Conservation (phyloP, 805 yeast genomes). For the Candida germanica region DNA sequence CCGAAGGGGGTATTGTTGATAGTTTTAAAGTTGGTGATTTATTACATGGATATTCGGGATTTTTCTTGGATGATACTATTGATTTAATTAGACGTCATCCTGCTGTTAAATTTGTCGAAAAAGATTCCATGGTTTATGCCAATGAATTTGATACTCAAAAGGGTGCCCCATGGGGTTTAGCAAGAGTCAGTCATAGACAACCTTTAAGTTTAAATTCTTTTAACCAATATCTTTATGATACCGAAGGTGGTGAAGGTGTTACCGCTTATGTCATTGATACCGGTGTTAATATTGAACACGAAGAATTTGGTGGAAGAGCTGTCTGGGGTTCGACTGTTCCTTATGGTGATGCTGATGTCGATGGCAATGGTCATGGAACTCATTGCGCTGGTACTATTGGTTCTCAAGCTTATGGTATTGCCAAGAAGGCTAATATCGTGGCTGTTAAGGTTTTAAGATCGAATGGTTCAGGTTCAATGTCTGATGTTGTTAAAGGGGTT, state of each 20-base stretch:
- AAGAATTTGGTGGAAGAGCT: slow-evolving; percentile 82
- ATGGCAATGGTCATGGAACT: slow-evolving; percentile 94
- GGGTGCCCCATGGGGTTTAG: slow-evolving; percentile 94
- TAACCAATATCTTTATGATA: slow-evolving; percentile 70
- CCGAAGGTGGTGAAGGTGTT: slow-evolving; percentile 77
- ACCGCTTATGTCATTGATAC: slow-evolving; percentile 88
- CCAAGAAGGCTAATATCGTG: slow-evolving; percentile 73
- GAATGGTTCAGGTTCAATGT: slow-evolving; percentile 79
- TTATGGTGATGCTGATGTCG: slow-evolving; percentile 61
- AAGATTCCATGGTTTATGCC: slow-evolving; percentile 68
- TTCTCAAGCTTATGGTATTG: slow-evolving; percentile 75
- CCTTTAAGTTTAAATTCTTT: slow-evolving; percentile 64
- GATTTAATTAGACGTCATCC: slow-evolving; percentile 68
- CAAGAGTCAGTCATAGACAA: slow-evolving; percentile 82
- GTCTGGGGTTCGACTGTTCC: slow-evolving; percentile 84
- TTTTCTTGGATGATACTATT: slow-evolving; percentile 70
- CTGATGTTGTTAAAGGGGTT: slow-evolving; percentile 81
- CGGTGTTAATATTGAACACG: slow-evolving; percentile 74
- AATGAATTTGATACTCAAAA: slow-evolving; percentile 63
- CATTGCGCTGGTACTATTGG: slow-evolving; percentile 97
- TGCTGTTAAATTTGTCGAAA: slow-evolving; percentile 65
- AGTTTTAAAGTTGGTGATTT: slow-evolving; percentile 55
- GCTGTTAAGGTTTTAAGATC: slow-evolving; percentile 83
- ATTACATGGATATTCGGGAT: slow-evolving; percentile 81
- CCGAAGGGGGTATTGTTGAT: slow-evolving; percentile 56